Evolutionary conservation across 148 eudicot genomes (phyloP).

Genomic region (Rhododendron kiyosumense): DNA sequence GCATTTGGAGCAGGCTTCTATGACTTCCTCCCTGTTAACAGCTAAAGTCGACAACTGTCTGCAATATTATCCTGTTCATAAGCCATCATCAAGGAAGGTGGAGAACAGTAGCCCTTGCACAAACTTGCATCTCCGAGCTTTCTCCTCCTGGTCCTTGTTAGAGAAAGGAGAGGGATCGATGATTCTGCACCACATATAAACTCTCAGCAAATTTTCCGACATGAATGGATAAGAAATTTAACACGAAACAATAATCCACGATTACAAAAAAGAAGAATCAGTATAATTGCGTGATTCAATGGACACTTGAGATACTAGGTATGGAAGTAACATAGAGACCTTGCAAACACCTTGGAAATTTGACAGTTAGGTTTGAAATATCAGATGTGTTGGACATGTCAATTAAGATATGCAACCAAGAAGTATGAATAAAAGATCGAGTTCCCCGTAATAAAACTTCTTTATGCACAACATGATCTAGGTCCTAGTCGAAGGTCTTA

Average conservation of each 20-base stretch:
- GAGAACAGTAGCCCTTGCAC: constrained; percentile 44
- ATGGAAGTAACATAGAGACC: background rate
- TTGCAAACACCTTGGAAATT: background rate
- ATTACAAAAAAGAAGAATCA: background rate
- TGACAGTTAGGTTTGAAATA: background rate
- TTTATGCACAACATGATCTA: background rate
- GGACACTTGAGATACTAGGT: background rate
- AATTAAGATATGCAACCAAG: background rate
- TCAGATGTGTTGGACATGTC: background rate
- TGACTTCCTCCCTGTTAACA: background rate
- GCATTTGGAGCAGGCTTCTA: background rate
- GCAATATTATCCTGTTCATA: constrained; percentile 23
- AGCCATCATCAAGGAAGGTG: constrained; percentile 44
- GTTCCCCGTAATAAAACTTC: background rate
- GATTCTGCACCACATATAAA: constrained; percentile 24
- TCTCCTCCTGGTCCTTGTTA: constrained; percentile 40
- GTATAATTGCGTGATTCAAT: background rate
- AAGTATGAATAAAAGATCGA: background rate
- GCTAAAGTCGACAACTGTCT: constrained; percentile 1
- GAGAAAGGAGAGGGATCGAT: constrained; percentile 24
- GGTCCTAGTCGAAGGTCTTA: background rate
- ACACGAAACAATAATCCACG: background rate
- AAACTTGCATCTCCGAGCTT: constrained; percentile 39
- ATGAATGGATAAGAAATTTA: background rate
- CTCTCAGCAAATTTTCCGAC: background rate